phyloP scores from a whole-genome alignment of 345 rosid species.

The Firmiana major region DNA sequence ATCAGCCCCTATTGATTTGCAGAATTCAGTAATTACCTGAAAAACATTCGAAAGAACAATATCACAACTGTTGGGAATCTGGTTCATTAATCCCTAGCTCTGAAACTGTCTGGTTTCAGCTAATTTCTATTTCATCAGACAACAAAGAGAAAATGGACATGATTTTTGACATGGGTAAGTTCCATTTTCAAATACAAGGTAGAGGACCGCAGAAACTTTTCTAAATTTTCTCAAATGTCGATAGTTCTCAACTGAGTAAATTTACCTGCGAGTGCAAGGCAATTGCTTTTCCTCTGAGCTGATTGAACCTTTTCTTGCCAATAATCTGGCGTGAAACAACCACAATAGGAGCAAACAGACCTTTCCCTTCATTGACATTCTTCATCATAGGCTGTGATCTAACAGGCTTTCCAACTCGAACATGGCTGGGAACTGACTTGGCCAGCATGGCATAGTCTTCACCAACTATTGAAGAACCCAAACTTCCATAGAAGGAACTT shows the following conservation, averaged over 20 bases:
- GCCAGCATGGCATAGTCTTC: constrained; percentile 6
- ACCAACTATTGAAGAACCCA: background rate
- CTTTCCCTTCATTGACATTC: constrained; percentile 95
- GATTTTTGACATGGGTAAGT: background rate
- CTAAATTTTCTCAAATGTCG: background rate
- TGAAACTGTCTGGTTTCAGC: background rate
- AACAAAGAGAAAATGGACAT: background rate
- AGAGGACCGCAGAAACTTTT: background rate
- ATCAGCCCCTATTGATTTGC: constrained; percentile 97
- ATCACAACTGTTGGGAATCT: background rate
- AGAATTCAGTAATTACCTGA: constrained; percentile 92
- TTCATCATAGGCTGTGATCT: constrained; percentile 66
- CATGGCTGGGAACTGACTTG: constrained; percentile 35
- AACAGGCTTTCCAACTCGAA: constrained; percentile 41
- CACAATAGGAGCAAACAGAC: constrained; percentile 77
- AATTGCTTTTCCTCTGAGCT: constrained; percentile 93
- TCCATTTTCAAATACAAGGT: background rate
- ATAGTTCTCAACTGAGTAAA: background rate
- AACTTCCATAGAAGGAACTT: background rate
- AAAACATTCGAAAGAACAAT: background rate
- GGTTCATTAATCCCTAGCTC: background rate
- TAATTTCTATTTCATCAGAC: background rate
- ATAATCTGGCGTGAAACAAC: constrained; percentile 63
- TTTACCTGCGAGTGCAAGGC: constrained; percentile 92
- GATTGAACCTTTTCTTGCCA: constrained; percentile 90